phyloP scores from a whole-genome alignment of 306 rosid species.

The Sicyos edulis region DNA sequence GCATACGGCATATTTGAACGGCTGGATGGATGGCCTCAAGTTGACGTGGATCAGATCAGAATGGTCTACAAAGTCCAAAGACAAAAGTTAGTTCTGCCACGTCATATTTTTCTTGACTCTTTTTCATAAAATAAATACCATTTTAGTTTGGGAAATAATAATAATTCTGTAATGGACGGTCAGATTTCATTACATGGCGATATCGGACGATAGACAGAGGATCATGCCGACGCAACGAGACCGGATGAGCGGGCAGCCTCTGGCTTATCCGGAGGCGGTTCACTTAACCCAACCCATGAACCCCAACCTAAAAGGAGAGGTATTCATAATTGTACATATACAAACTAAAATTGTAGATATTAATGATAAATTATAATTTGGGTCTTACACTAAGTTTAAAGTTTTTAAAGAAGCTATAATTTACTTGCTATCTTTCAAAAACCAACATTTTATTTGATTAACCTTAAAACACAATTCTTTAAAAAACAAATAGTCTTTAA shows the following conservation, averaged over 20 bases:
- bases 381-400: too few relatives aligned
- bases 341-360: too few relatives aligned
- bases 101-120: not conserved
- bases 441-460: too few relatives aligned
- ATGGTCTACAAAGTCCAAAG: conserved; percentile 40
- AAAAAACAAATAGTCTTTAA: too few relatives aligned
- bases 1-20: conserved; percentile 53
- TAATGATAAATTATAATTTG: too few relatives aligned
- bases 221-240: conserved; percentile 48
- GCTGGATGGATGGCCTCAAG: conserved; percentile 39
- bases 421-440: too few relatives aligned
- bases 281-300: conserved; percentile 40
- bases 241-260: conserved; percentile 18
- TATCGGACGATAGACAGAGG: conserved; percentile 56
- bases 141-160: not conserved
- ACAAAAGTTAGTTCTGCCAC: conserved; percentile 29
- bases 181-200: conserved; percentile 67
- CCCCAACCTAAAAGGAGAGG: conserved; percentile 44
- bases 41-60: conserved; percentile 43
- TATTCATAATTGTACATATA: too few relatives aligned
- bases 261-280: conserved; percentile 70
- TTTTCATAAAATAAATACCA: too few relatives aligned
- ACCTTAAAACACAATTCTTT: too few relatives aligned
- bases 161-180: not conserved
- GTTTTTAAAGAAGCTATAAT: too few relatives aligned